These are phyloP conservation scores for Plectosphaerella cucumerina DNA, from an alignment of 2,329 filamentous ascomycete species.

Conservation along the genomic window DNA sequence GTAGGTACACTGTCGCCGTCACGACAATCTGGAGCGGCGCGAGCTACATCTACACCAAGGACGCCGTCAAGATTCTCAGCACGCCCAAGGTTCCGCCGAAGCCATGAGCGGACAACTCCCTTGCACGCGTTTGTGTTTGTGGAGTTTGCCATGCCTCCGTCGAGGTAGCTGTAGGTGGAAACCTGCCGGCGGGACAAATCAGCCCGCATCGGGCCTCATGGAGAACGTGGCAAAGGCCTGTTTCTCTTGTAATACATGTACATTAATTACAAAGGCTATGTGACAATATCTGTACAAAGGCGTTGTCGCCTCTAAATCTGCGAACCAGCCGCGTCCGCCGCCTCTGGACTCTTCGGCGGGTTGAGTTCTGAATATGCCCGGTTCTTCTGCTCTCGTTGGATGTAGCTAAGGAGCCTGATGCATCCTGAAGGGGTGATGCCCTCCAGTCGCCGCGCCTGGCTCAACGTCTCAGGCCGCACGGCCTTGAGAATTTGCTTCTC, in stretches of 20 bases:
- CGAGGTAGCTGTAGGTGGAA: too few relatives aligned
- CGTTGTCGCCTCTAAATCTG: neutral
- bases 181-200: too few relatives aligned
- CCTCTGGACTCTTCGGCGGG: neutral
- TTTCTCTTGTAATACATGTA: too few relatives aligned
- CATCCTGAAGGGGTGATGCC: conserved; percentile 64
- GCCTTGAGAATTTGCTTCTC: conserved; percentile 68
- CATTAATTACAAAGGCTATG: too few relatives aligned
- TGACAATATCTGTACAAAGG: too few relatives aligned
- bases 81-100: conserved; percentile 13
- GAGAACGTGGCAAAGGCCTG: too few relatives aligned
- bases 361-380: neutral
- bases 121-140: too few relatives aligned
- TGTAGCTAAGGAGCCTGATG: conserved; percentile 57
- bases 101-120: neutral
- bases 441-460: conserved; percentile 84
- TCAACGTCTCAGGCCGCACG: conserved; percentile 77
- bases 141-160: too few relatives aligned
- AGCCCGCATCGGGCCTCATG: too few relatives aligned
- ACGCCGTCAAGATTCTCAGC: conserved; percentile 81
- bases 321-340: too few relatives aligned
- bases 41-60: conserved; percentile 86
- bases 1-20: conserved; percentile 75
- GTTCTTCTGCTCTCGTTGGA: conserved; percentile 31
- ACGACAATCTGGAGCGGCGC: conserved; percentile 93